Evolutionary conservation across 768 basidiomycete species (phyloP).

Genomic region (Inosperma sp.): DNA sequence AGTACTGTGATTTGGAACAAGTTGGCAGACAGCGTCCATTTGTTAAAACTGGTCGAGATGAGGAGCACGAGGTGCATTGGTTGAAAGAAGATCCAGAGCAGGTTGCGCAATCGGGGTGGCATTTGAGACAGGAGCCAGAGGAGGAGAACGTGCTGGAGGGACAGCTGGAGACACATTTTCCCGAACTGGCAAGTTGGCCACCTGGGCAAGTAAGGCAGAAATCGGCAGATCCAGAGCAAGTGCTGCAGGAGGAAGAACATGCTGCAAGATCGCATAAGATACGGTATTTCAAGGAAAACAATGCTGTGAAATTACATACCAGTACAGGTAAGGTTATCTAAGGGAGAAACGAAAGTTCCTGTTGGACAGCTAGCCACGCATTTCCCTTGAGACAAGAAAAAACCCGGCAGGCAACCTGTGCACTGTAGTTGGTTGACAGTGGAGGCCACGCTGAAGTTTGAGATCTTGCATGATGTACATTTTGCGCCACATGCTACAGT

Average conservation of each 20-base stretch:
- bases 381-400: slow-evolving; percentile 61
- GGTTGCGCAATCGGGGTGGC: slow-evolving; percentile 82
- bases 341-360: slow-evolving; percentile 66
- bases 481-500: slow-evolving; percentile 71
- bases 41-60: slow-evolving; percentile 64
- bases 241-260: slow-evolving; percentile 53
- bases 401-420: slow-evolving; percentile 74
- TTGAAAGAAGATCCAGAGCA: slow-evolving; percentile 77
- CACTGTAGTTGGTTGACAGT: slow-evolving; percentile 64
- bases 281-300: slow-evolving; percentile 2
- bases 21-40: slow-evolving; percentile 76
- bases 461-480: slow-evolving; percentile 73
- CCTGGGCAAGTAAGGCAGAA: slow-evolving; percentile 73
- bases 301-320: slow-evolving; percentile 41
- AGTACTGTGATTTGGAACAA: slow-evolving; percentile 68
- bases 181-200: slow-evolving; percentile 59
- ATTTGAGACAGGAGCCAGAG: slow-evolving; percentile 57
- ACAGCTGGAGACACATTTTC: slow-evolving; percentile 72
- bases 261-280: slow-evolving; percentile 23
- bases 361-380: slow-evolving; percentile 70
- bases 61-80: slow-evolving; percentile 71
- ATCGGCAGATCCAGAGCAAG: slow-evolving; percentile 61
- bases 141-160: slow-evolving; percentile 68
- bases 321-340: slow-evolving; percentile 70
- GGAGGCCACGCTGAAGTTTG: slow-evolving; percentile 66